Evolutionary conservation across 768 basidiomycete species (phyloP), one percentile per base, ranked within the genome.

Genomic region (Cystofilobasidium macerans): DNA sequence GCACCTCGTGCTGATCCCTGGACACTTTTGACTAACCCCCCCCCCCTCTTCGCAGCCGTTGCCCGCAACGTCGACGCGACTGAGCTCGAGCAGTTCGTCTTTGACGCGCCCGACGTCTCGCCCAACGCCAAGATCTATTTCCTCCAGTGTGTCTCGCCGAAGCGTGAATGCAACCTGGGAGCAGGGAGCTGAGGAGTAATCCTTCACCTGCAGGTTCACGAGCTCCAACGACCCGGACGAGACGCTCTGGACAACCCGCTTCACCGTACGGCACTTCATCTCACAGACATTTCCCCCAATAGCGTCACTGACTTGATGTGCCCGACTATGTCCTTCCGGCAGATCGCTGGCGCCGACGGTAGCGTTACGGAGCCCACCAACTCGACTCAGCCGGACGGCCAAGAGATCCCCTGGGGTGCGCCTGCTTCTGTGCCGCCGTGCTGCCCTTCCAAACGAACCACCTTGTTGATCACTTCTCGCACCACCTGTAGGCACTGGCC

Each of bases 321-420:
- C 28, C 40, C 7, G n/a, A 24, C 24, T 11, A 30, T 4, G 0
- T 56, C 51, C 9, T 33, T 26, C 26, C 24, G 36, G 8, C 38
- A 67, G 65, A 67, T 67, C 61, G 43, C 65, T n/a, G 65, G n/a
- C 22, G 32, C 65, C 11, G 65, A 67, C 32, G 65, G 65, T 0
- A 30, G 53, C 24, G 35, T 32, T 26, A 42, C 65, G 26, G 42
- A 54, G 30, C 65, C 65, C n/a, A 45, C 36, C 24, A 61, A 67
- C 60, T 42, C 65, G 28, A 62, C 60, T 12, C 60, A 61, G 60
- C 40, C 65, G 9, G 56, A 36, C n/a, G 64, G 62, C 26, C 22
- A 38, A 16, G 40, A 51, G 28, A 62, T 67, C n/a, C 51, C 60
- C 35, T 67, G 65, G 65, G 65, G 65, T 67, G n/a, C 18, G 65